Percentiles rank a stretch among this genome's conserved stretches.
Conservation (phyloP, 2,329 filamentous ascomycete species). For the Colletotrichum cordylinicola region DNA sequence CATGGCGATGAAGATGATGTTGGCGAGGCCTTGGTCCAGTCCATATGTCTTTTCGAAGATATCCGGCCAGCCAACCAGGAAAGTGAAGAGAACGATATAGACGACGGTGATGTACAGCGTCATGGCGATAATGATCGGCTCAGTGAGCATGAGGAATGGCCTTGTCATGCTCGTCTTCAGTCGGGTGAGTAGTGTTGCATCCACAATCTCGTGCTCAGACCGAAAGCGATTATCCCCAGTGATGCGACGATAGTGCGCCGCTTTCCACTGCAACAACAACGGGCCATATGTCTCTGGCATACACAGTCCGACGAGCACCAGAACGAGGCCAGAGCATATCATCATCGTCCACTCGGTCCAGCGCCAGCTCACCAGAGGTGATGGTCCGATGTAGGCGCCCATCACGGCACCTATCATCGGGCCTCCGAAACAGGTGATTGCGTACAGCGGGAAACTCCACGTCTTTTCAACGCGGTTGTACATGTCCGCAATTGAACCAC, state of each 20-base stretch:
- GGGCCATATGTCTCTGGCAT: constrained; percentile 71
- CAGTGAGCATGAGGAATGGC: constrained; percentile 43
- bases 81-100: constrained; percentile 60
- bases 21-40: constrained; percentile 45
- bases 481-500: constrained; percentile 48
- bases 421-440: constrained; percentile 48
- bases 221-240: constrained; percentile 67
- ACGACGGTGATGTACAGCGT: constrained; percentile 56
- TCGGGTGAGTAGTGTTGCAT: constrained; percentile 55
- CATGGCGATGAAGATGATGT: constrained; percentile 49
- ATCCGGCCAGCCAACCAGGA: constrained; percentile 55
- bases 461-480: constrained; percentile 39
- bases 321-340: constrained; percentile 64
- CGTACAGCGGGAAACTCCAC: constrained; percentile 49
- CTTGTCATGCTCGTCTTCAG: constrained; percentile 49
- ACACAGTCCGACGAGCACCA: constrained; percentile 60
- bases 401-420: constrained; percentile 44
- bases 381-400: constrained; percentile 70
- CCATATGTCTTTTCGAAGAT: constrained; percentile 51
- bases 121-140: constrained; percentile 47
- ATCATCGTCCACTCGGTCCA: constrained; percentile 71
- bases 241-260: constrained; percentile 61
- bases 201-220: constrained; percentile 67
- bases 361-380: constrained; percentile 58
- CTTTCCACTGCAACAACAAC: constrained; percentile 65